These are phyloP conservation scores for Eimeria acervulina DNA, from an alignment of 169 alveolate genomes.

Conservation along the genomic window DNA sequence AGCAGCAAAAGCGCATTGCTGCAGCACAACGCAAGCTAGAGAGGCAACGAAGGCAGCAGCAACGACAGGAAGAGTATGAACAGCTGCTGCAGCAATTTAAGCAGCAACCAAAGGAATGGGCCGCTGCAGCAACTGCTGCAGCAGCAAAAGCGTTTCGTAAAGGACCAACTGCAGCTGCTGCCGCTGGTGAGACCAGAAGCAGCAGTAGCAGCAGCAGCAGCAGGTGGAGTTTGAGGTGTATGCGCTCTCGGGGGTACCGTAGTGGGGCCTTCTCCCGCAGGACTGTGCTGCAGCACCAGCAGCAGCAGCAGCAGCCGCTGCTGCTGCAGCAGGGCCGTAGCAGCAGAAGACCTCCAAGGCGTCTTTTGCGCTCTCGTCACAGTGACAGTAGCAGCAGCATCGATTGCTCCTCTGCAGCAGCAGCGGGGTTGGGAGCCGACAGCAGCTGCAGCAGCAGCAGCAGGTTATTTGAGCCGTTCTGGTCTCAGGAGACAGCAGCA, in stretches of 20 bases:
- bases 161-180: slow-evolving; percentile 13
- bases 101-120: slow-evolving; percentile 60
- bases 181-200: neutral
- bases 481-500: slow-evolving; percentile 50
- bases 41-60: slow-evolving; percentile 41
- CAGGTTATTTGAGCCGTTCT: slow-evolving; percentile 39
- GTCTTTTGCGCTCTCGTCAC: neutral
- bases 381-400: neutral
- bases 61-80: neutral
- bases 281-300: slow-evolving; percentile 17
- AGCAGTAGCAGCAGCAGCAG: slow-evolving; percentile 20
- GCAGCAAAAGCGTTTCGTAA: slow-evolving; percentile 37
- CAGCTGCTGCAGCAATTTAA: slow-evolving; percentile 55
- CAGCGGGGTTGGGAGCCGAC: neutral
- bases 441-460: slow-evolving; percentile 35
- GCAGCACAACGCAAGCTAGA: slow-evolving; percentile 33
- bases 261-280: neutral
- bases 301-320: slow-evolving; percentile 59
- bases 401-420: slow-evolving; percentile 13
- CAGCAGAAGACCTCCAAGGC: neutral
- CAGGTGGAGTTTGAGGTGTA: neutral
- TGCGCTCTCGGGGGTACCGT: neutral
- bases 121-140: slow-evolving; percentile 50
- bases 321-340: slow-evolving; percentile 53
- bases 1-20: slow-evolving; percentile 16